These are phyloP conservation scores for Cetradonia linearis DNA, from an alignment of 495 filamentous ascomycete genomes.

Conservation along the genomic window DNA sequence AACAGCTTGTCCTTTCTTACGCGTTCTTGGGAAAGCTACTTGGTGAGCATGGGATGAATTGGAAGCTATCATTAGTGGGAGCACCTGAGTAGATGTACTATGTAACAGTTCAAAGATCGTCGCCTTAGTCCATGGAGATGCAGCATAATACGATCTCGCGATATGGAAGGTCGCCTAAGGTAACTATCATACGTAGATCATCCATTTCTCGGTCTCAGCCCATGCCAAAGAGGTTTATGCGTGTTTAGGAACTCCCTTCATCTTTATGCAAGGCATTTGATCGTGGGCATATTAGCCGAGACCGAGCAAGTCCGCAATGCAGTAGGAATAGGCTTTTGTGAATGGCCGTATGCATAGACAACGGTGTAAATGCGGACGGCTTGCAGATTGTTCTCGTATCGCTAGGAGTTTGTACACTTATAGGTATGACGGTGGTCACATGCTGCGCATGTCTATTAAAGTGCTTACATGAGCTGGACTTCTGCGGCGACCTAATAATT, in stretches of 20 bases:
- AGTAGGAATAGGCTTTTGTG: background rate
- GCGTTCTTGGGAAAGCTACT: background rate
- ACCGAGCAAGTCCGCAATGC: background rate
- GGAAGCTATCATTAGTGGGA: constrained; percentile 1
- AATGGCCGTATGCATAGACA: background rate
- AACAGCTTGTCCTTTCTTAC: background rate
- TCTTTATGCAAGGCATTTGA: background rate
- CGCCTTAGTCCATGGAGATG: background rate
- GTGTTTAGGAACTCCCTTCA: background rate
- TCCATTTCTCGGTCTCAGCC: background rate
- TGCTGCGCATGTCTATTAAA: background rate
- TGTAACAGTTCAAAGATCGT: background rate
- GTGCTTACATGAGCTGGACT: background rate
- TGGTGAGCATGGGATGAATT: background rate
- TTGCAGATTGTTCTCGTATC: background rate
- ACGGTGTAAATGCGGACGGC: background rate
- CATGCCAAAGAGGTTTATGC: background rate
- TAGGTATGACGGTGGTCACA: background rate
- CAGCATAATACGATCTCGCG: background rate
- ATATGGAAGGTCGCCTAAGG: background rate
- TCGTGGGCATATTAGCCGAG: background rate
- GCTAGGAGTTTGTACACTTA: background rate
- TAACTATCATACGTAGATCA: background rate
- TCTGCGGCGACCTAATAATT: too few relatives aligned
- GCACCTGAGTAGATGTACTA: background rate